Percentiles rank a stretch among this genome's conserved stretches.
Conservation (phyloP, 2,329 filamentous ascomycete genomes). For the Geoglossum cookeanum region DNA sequence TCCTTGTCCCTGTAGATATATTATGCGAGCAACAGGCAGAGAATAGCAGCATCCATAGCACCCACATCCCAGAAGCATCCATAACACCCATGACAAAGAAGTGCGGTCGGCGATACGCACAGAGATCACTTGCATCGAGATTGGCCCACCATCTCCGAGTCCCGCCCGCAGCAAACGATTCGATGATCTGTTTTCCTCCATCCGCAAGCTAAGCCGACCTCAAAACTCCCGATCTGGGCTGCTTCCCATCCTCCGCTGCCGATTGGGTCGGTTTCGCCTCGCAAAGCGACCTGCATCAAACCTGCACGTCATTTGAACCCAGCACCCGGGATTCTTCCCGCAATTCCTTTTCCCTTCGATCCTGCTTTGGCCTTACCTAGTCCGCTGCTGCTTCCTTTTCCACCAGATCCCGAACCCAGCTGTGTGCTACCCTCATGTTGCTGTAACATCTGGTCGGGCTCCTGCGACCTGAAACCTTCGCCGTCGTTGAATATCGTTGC, state of each 20-base stretch:
- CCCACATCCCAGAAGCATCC: not conserved
- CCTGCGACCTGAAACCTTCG: conserved; percentile 40
- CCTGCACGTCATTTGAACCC: conserved; percentile 2
- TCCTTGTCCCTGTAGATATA: not conserved
- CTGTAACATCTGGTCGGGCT: conserved; percentile 1
- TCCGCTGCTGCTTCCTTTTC: not conserved
- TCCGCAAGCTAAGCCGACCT: not conserved
- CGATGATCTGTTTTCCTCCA: not conserved
- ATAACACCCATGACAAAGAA: not conserved
- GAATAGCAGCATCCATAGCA: not conserved
- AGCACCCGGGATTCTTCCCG: conserved; percentile 3
- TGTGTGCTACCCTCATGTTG: not conserved
- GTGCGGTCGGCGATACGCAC: not conserved
- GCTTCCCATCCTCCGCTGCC: not conserved
- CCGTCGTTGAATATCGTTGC: conserved; percentile 55
- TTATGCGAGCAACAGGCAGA: not conserved
- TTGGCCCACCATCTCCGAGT: not conserved
- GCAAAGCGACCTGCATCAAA: not conserved
- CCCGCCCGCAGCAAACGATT: not conserved
- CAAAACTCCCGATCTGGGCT: not conserved
- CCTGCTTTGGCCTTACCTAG: not conserved
- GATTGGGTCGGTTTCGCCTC: conserved; percentile 1
- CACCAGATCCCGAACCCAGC: not conserved
- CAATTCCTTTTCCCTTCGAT: conserved; percentile 2
- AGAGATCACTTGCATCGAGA: not conserved